Evolutionary conservation across 441 rosid species (phyloP), one percentile per base, ranked within the genome.

Genomic region (Mallotus repandus): DNA sequence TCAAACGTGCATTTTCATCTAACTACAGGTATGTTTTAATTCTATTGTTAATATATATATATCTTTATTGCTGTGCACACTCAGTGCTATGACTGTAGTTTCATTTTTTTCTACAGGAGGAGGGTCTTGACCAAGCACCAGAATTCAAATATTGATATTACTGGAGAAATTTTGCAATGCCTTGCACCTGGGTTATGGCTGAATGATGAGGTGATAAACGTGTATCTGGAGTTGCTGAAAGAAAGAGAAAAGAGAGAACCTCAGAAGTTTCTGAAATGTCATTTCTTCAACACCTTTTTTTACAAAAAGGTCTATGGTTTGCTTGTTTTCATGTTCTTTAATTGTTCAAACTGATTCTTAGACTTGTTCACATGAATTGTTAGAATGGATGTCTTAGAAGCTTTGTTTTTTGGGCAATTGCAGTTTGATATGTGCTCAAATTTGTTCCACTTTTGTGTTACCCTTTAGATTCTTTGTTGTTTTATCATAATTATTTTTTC

Each of bases 151-250:
- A 96, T 96, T 79, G 91, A 89, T 71, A 90, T 96, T 70, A 88
- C 91, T 9, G 97, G 89, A 66, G 77, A 87, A 76, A 25, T 79
- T 74, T 74, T 96, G 73, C 88, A 76, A 77, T 92, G 98, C 84
- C 92, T 95, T 35, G 78, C 76, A 74, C 97, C 98, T 16, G 78
- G 82, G n/a, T 83, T 82, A 73, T 96, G 98, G 99, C 83, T 96
- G 84, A 96, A 96, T 77, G 98, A 96, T 81, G 99, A 96, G 99
- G 98, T 91, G 74, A 71, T 95, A 70, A 93, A 96, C 81, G 53
- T 96, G 63, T 96, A 93, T 65, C 93, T 96, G 54, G 97, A 85
- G 74, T 78, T 96, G 82, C 89, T 96, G 71, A 96, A 96, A 87
- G 98, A 93, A 74, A 83, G 99, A 85, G 97, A 93, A 80, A 88